phyloP scores from a whole-genome alignment of 169 alveolate species.

The Miamiensis avidus region DNA sequence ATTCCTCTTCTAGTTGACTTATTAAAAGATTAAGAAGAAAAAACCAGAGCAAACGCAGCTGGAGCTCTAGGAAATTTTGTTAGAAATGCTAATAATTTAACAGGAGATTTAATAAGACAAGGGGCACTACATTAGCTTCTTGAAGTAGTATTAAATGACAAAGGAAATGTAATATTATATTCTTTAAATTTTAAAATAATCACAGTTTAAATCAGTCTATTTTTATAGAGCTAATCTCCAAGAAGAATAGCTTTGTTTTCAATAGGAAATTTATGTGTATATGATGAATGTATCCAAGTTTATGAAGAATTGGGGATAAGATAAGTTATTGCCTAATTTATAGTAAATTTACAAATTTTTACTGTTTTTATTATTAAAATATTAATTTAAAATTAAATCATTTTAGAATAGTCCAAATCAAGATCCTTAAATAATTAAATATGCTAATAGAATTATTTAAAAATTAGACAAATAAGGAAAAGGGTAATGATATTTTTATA shows the following conservation, averaged over 20 bases:
- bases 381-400: too few species aligned
- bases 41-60: conserved; percentile 92
- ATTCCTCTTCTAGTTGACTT: conserved; percentile 86
- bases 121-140: conserved; percentile 81
- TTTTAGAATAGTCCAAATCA: conserved; percentile 40
- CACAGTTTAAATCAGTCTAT: neutral
- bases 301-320: conserved; percentile 77
- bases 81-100: conserved; percentile 80
- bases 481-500: too few species aligned
- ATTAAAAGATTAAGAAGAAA: conserved; percentile 87
- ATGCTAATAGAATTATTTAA: conserved; percentile 71
- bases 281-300: conserved; percentile 74
- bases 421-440: conserved; percentile 70
- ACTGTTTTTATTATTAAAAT: too few species aligned
- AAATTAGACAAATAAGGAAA: conserved; percentile 32
- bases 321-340: conserved; percentile 63
- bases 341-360: conserved; percentile 14
- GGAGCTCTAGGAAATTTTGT: conserved; percentile 93
- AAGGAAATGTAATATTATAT: conserved; percentile 53
- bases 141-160: conserved; percentile 77
- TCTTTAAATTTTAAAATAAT: neutral
- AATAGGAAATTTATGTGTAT: conserved; percentile 87
- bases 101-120: conserved; percentile 73
- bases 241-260: conserved; percentile 88
- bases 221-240: conserved; percentile 51